phyloP scores from a whole-genome alignment of 2,329 filamentous ascomycete species.

The Arthrobotrys pseudoclavata region DNA sequence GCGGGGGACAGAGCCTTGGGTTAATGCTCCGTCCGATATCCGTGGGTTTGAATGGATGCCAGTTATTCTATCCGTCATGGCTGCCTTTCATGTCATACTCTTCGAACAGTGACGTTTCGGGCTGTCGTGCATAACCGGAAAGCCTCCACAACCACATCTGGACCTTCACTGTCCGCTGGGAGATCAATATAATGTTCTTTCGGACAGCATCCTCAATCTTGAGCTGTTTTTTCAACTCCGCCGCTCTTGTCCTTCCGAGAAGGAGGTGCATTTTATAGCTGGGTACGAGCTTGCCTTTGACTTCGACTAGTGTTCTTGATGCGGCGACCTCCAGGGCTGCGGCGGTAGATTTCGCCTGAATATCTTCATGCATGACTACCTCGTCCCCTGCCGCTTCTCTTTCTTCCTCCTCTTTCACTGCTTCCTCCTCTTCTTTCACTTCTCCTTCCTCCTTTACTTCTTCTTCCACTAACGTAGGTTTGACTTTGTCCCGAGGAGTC shows the following conservation, averaged over 20 bases:
- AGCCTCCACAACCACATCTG: slow-evolving; percentile 62
- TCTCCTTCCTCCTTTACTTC: background rate
- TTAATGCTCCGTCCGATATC: slow-evolving; percentile 1
- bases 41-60: background rate
- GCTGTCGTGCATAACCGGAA: slow-evolving; percentile 58
- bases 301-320: slow-evolving; percentile 43
- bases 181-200: slow-evolving; percentile 58
- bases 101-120: slow-evolving; percentile 31
- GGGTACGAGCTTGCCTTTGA: slow-evolving; percentile 60
- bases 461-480: background rate
- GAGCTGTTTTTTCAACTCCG: slow-evolving; percentile 57
- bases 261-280: slow-evolving; percentile 61
- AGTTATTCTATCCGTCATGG: background rate
- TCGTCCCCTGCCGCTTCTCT: background rate
- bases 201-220: slow-evolving; percentile 57
- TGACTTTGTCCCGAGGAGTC: background rate
- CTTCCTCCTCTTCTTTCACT: background rate
- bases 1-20: background rate
- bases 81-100: slow-evolving; percentile 16
- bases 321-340: background rate
- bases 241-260: slow-evolving; percentile 57
- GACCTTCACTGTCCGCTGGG: slow-evolving; percentile 53
- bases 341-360: background rate
- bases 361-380: background rate
- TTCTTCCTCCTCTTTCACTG: background rate